A percentile compares a stretch with the other conserved stretches of the same genome.
phyloP scores from a whole-genome alignment of 768 basidiomycete species.

The Erythrobasidium yunnanense region DNA sequence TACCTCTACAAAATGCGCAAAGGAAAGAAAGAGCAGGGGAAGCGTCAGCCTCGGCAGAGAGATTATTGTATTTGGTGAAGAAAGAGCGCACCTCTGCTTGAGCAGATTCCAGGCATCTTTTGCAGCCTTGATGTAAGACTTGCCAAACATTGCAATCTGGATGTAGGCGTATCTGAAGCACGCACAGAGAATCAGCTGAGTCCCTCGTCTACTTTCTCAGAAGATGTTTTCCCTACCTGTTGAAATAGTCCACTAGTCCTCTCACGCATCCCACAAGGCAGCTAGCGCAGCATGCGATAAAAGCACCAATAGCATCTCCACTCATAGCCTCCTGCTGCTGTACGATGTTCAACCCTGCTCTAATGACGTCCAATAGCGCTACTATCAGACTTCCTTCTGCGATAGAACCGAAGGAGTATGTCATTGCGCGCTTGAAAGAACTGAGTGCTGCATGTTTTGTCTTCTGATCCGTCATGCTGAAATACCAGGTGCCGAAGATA shows the following conservation, averaged over 20 bases:
- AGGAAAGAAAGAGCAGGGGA: no score
- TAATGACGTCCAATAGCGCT: constrained; percentile 37
- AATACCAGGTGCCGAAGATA: constrained; percentile 33
- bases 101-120: constrained; percentile 37
- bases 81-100: constrained; percentile 29
- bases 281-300: constrained; percentile 34
- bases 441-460: constrained; percentile 28
- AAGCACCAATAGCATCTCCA: constrained; percentile 33
- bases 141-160: constrained; percentile 33
- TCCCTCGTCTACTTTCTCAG: no score
- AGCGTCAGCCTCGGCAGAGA: no score
- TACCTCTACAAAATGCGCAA: constrained; percentile 28
- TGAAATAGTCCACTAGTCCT: constrained; percentile 34
- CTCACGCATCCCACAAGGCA: constrained; percentile 36
- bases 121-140: constrained; percentile 35
- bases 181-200: background rate
- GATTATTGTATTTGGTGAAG: no score
- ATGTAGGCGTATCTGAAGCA: constrained; percentile 33
- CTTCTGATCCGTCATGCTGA: background rate
- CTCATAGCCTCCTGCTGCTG: constrained; percentile 28
- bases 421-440: constrained; percentile 35
- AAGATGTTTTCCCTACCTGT: no score
- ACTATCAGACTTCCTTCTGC: constrained; percentile 36
- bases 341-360: constrained; percentile 33
- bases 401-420: constrained; percentile 37